Base-by-base conservation (phyloP, 192 early-diverging fungal species). In the Obelidium mucronatum region DNA sequence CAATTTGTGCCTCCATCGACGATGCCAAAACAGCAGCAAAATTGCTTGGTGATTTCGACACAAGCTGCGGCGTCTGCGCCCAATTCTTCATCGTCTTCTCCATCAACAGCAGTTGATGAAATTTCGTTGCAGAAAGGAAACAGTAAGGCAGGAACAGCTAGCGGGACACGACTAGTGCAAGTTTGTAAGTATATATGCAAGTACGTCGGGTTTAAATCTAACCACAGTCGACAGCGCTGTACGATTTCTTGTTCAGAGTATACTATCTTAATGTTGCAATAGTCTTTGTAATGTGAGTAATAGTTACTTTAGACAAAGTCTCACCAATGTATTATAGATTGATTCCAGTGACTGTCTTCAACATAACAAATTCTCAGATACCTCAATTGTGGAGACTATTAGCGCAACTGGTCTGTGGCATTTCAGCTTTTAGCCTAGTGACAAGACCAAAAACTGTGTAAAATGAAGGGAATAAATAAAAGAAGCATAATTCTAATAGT, bases 261-360 rank as follows among this genome's bases (percentile, higher is more conserved):
- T 74, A 74, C 34, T 74, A 59, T 56, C 30, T 54, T 15, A 30
- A 74, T 62, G n/a, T 74, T 5, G 56, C 72, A 17, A 35, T 74
- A 17, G 40, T 62, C 1, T 61, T 74, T 74, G 42, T 74, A 4
- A 74, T 74, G 72, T 63, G 35, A 74, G 72, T 51, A 19, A 55
- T 37, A 13, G 22, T 53, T 11, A 30, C 40, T 17, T 4, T 11
- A 51, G 19, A 2, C 48, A 40, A 62, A 31, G 13, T 11, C 19
- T 62, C 24, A 3, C 22, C 11, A 1, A 26, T 40, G 1, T 28
- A 17, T 5, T 63, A 22, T 40, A 74, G 72, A n/a, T 26, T 74
- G 13, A 30, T 74, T n/a, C 72, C 72, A 24, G 48, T 74, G 13
- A 28, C 58, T 36, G 19, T 74, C 8, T 74, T 60, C 42, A 74